Conservation (phyloP, 2,329 filamentous ascomycete species). For the Pezicula neosporulosa region DNA sequence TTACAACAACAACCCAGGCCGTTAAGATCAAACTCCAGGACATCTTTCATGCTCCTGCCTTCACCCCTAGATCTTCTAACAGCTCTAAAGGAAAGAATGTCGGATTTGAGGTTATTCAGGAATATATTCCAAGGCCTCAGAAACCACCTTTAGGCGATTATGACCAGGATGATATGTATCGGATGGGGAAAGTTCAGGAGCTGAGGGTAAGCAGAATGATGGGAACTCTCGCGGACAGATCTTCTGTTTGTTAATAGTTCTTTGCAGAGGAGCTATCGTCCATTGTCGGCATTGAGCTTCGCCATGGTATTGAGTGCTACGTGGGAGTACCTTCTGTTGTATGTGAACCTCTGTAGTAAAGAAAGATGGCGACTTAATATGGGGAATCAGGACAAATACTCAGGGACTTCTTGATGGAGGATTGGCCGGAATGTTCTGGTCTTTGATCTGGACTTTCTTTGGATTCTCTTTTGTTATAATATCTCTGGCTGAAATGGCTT, state of each 20-base stretch:
- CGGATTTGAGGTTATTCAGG: too few relatives aligned
- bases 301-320: constrained; percentile 35
- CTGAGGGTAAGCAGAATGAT: constrained; percentile 2
- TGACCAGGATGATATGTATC: constrained; percentile 18
- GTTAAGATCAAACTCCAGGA: too few relatives aligned
- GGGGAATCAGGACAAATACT: constrained; percentile 25
- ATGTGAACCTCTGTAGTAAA: constrained; percentile 1
- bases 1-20: too few relatives aligned
- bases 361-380: background rate
- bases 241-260: background rate
- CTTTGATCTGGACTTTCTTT: constrained; percentile 28
- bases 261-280: constrained; percentile 35
- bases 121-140: too few relatives aligned
- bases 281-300: constrained; percentile 37
- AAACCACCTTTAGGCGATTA: background rate
- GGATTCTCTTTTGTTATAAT: constrained; percentile 19
- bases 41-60: too few relatives aligned
- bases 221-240: background rate
- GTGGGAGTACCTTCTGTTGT: constrained; percentile 37
- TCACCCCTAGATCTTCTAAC: too few relatives aligned
- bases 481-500: constrained; percentile 22
- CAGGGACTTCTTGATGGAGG: constrained; percentile 18
- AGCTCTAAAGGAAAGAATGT: too few relatives aligned
- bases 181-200: constrained; percentile 19
- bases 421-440: constrained; percentile 33